Evolutionary conservation across 805 yeast genomes (phyloP), one percentile per base, ranked within the genome.

Genomic region (Kregervanrija pseudodelftensis): DNA sequence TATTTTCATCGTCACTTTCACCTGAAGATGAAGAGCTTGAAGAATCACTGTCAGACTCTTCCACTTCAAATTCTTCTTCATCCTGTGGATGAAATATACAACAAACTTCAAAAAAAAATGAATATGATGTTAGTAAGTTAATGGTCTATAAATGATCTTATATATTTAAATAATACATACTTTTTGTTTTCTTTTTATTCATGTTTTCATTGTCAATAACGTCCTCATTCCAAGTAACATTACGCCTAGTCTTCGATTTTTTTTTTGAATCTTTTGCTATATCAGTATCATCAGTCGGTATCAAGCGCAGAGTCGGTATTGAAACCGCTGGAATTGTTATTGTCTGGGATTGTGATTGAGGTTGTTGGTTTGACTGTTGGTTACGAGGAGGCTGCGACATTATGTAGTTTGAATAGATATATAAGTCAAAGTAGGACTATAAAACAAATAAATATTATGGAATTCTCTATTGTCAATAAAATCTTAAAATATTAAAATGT

Each of bases 131-230:
- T 51, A 52, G 54, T 48, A 46, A 45, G 28, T 30, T 11, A 13
- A 32, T 17, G 14, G 7, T 15, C 2, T 15, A 13, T 32, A 12
- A 4, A 31, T 33, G 15, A 7, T 10, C 15, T n/a, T 11, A 3
- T n/a, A 30, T 13, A 37, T 14, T 39, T n/a, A n/a, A 35, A 30
- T 32, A 37, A 38, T 42, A 59, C 70, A 42, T 49, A 68, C 73
- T 83, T 63, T 91, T 91, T 11, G 95, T 78, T 60, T 88, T 89
- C 68, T 93, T 93, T 67, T 79, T 86, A 58, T 83, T 76, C 85
- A 93, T 70, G 58, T 85, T 65, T 65, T 91, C 99, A 61, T 91
- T 91, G 61, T 91, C 98, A 4, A 93, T 73, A 3, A 87, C 90
- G 39, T 82, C 95, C 33, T 83, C 85, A 8, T 81, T 72, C 96